Conservation (phyloP, 495 filamentous ascomycete species). For the Glonium stellatum region DNA sequence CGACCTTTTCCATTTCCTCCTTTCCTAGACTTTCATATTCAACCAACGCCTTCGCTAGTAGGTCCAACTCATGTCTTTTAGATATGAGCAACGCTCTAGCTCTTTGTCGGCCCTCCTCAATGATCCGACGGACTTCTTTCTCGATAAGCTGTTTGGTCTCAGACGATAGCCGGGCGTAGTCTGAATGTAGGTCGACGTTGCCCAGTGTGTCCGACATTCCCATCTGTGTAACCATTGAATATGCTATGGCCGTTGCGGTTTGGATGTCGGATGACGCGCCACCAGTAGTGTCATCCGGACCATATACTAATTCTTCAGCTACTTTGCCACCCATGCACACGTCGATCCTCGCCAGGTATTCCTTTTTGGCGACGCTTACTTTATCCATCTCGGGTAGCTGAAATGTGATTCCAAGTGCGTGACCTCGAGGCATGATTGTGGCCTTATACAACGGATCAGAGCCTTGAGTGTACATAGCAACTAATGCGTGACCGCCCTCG, state of each 20-base stretch:
- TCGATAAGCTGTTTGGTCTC: slow-evolving; percentile 82
- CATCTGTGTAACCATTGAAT: slow-evolving; percentile 73
- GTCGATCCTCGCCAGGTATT: slow-evolving; percentile 71
- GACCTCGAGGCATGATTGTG: slow-evolving; percentile 87
- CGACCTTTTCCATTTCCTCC: slow-evolving; percentile 81
- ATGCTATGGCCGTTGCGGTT: slow-evolving; percentile 69
- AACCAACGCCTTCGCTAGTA: slow-evolving; percentile 78
- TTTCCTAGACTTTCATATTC: slow-evolving; percentile 88
- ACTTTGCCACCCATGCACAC: slow-evolving; percentile 85
- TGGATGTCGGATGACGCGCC: slow-evolving; percentile 63
- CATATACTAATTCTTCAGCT: slow-evolving; percentile 89
- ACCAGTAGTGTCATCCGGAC: slow-evolving; percentile 75
- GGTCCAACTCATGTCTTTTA: slow-evolving; percentile 74
- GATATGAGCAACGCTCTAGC: slow-evolving; percentile 62
- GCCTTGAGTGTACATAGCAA: slow-evolving; percentile 69
- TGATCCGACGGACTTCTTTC: slow-evolving; percentile 70
- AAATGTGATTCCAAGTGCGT: slow-evolving; percentile 75
- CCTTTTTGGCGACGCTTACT: slow-evolving; percentile 64
- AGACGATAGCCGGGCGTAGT: slow-evolving; percentile 72
- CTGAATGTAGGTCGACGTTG: slow-evolving; percentile 74
- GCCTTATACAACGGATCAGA: slow-evolving; percentile 84
- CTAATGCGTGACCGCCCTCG: slow-evolving; percentile 90
- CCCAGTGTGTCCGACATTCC: slow-evolving; percentile 88
- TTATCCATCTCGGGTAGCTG: slow-evolving; percentile 85
- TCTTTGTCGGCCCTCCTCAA: slow-evolving; percentile 74